These are phyloP conservation scores for Pueraria montana DNA, from an alignment of 306 rosid species.

Conservation along the genomic window DNA sequence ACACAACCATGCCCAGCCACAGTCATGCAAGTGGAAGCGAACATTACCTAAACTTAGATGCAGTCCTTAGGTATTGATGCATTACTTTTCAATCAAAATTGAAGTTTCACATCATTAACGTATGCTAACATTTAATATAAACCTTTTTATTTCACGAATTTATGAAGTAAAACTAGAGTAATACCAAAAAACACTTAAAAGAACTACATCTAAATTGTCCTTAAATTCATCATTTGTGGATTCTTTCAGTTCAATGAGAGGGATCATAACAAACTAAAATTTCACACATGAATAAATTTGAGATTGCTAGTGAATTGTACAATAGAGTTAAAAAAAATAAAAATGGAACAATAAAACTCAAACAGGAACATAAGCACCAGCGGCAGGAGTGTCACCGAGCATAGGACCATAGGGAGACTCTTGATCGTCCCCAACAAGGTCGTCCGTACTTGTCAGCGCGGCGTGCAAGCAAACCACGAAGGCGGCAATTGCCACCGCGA, in stretches of 20 bases:
- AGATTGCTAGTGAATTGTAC: slow-evolving; percentile 36
- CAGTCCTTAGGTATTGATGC: background rate
- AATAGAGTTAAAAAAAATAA: background rate
- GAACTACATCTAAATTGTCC: background rate
- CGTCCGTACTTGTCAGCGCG: slow-evolving; percentile 67
- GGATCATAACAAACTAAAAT: background rate
- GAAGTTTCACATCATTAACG: background rate
- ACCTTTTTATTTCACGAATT: background rate
- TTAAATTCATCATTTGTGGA: background rate
- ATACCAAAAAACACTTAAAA: background rate
- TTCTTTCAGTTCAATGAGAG: no score
- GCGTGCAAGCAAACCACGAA: slow-evolving; percentile 55
- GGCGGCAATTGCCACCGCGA: slow-evolving; percentile 44
- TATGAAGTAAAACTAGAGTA: background rate
- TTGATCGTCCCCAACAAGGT: slow-evolving; percentile 63
- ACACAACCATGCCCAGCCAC: background rate
- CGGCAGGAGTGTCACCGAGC: slow-evolving; percentile 42
- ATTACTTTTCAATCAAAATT: background rate
- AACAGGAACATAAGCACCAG: slow-evolving; percentile 64
- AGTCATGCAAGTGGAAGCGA: background rate
- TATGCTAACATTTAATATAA: background rate
- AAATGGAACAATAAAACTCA: background rate
- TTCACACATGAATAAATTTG: slow-evolving; percentile 20
- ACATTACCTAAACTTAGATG: background rate
- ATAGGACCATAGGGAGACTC: slow-evolving; percentile 73